phyloP scores from a whole-genome alignment of 805 yeast species.

The Kluyveromyces dobzhanskii region DNA sequence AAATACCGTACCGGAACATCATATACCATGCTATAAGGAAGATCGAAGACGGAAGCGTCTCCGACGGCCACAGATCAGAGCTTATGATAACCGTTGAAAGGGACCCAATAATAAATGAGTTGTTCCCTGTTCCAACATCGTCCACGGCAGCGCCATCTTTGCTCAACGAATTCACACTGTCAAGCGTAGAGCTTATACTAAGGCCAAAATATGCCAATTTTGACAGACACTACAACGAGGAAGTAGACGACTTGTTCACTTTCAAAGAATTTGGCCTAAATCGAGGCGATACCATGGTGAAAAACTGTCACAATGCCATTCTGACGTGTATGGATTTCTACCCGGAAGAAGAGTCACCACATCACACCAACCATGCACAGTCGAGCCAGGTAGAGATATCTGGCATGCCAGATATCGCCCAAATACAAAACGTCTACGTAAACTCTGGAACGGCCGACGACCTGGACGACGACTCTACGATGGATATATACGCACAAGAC shows the following conservation, averaged over 20 bases:
- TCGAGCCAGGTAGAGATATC: conserved; percentile 2
- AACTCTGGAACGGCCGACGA: conserved; percentile 25
- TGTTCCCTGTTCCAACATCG: conserved; percentile 12
- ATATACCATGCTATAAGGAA: conserved; percentile 25
- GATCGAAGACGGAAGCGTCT: conserved; percentile 7
- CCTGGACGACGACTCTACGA: conserved; percentile 13
- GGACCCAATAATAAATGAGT: conserved; percentile 17
- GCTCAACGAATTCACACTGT: conserved; percentile 8
- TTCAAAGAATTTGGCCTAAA: conserved; percentile 33
- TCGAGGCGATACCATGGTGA: conserved; percentile 33
- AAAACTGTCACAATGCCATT: conserved; percentile 31
- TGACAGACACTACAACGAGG: conserved; percentile 30
- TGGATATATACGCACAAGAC: conserved; percentile 8
- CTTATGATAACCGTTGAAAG: conserved; percentile 22
- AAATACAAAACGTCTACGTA: conserved; percentile 10
- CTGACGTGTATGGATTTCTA: conserved; percentile 28
- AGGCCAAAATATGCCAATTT: conserved; percentile 29
- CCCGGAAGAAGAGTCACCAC: conserved; percentile 8
- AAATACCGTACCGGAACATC: conserved; percentile 28
- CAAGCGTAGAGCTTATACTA: conserved; percentile 28
- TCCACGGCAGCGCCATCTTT: background rate
- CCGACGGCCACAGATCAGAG: conserved; percentile 20
- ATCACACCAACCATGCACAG: conserved; percentile 5
- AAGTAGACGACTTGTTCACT: conserved; percentile 31
- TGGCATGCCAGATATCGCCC: conserved; percentile 15